Evolutionary conservation across 768 basidiomycete species (phyloP).

Genomic region (Xerocomellus amylosporus): DNA sequence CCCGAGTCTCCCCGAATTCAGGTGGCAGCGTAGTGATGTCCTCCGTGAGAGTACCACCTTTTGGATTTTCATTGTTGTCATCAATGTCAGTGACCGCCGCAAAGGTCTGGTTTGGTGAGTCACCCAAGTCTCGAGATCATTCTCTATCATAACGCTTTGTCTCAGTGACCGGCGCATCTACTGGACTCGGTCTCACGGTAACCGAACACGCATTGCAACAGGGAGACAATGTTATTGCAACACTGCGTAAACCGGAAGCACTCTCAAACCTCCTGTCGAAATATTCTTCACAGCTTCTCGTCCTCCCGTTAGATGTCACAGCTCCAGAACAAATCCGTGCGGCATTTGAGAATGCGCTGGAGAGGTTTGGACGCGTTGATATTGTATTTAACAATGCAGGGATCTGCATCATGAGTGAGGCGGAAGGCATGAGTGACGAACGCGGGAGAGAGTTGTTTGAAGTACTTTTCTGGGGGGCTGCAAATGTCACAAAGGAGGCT

Average conservation of each 20-base stretch:
- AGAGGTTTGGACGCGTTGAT: conserved; percentile 42
- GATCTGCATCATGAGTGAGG: conserved; percentile 31
- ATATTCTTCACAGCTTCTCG: conserved; percentile 35
- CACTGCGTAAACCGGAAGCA: conserved; percentile 32
- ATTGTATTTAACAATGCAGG: conserved; percentile 47
- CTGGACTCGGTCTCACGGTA: conserved; percentile 39
- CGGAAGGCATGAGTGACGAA: conserved; percentile 37
- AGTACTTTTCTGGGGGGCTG: conserved; percentile 38
- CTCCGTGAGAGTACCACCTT: too few species aligned
- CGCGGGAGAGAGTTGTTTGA: conserved; percentile 39
- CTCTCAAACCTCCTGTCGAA: conserved; percentile 29
- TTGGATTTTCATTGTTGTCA: neutral
- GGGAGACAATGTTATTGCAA: conserved; percentile 44
- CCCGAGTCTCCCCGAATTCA: too few species aligned
- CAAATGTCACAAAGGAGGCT: conserved; percentile 33
- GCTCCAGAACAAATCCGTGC: conserved; percentile 28
- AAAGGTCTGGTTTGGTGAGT: conserved; percentile 28
- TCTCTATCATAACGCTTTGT: neutral
- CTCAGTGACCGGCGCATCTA: conserved; percentile 41
- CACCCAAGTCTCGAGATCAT: neutral
- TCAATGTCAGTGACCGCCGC: conserved; percentile 6
- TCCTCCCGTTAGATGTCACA: conserved; percentile 41
- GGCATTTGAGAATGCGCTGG: conserved; percentile 35
- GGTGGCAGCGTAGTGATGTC: too few species aligned
- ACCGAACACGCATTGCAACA: conserved; percentile 34